Evolutionary conservation across 2,329 filamentous ascomycete species (phyloP).

Genomic region (Xylariales sp.): DNA sequence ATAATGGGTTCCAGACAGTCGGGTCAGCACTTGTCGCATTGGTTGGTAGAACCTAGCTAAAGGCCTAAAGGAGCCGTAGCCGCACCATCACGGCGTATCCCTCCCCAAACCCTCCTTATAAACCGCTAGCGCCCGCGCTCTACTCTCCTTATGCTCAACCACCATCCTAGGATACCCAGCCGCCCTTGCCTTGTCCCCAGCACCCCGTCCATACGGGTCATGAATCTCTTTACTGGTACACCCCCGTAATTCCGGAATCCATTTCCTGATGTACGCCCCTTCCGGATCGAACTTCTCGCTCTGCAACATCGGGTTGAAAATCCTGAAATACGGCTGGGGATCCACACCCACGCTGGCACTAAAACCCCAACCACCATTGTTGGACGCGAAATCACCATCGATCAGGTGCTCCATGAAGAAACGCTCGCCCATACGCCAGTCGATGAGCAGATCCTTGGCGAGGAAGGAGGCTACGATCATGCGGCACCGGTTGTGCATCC

Average conservation of each 20-base stretch:
- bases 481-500: constrained; percentile 80
- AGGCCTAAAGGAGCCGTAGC: too few relatives aligned
- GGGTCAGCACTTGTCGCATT: too few relatives aligned
- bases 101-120: constrained; percentile 64
- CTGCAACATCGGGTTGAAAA: constrained; percentile 83
- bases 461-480: constrained; percentile 83
- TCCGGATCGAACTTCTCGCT: constrained; percentile 79
- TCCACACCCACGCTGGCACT: constrained; percentile 57
- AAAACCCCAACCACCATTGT: constrained; percentile 62
- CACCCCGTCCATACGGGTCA: constrained; percentile 70
- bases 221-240: constrained; percentile 68
- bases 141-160: constrained; percentile 66
- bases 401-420: constrained; percentile 80
- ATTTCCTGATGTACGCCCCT: constrained; percentile 76
- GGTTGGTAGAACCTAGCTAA: too few relatives aligned
- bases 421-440: constrained; percentile 77
- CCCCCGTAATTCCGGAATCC: constrained; percentile 69
- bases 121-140: constrained; percentile 61
- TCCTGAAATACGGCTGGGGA: constrained; percentile 83
- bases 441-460: constrained; percentile 72
- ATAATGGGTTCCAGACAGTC: too few relatives aligned
- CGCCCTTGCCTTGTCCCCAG: constrained; percentile 52
- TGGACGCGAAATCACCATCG: constrained; percentile 75
- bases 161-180: constrained; percentile 70
- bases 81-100: too few relatives aligned